Conservation (phyloP, 305 asterid genomes). For the Lippia alba region DNA sequence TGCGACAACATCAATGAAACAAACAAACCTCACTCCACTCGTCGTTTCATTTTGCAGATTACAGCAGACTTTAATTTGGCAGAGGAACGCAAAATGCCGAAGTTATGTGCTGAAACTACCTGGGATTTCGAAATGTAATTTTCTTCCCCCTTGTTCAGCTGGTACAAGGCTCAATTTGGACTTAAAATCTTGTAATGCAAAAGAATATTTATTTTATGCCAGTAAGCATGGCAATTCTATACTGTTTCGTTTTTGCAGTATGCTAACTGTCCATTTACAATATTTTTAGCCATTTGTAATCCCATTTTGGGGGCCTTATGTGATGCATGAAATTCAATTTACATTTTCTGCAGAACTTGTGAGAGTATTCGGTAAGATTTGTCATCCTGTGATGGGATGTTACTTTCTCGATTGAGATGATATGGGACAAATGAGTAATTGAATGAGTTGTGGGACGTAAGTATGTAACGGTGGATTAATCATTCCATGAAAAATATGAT, state of each 20-base stretch:
- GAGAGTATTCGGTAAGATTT: no score
- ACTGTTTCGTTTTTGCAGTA: conserved; percentile 28
- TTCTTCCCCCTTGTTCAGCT: conserved; percentile 14
- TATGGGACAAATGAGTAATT: no score
- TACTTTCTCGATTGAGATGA: no score
- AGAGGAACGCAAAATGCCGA: conserved; percentile 66
- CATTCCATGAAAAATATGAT: no score
- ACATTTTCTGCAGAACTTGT: no score
- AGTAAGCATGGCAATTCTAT: conserved; percentile 14
- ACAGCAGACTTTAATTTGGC: conserved; percentile 70
- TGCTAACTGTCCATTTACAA: conserved; percentile 38
- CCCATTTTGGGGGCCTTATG: neutral
- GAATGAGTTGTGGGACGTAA: no score
- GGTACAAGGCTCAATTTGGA: conserved; percentile 31
- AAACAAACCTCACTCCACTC: neutral
- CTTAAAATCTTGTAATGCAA: conserved; percentile 13
- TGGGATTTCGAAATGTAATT: conserved; percentile 86
- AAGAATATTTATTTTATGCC: conserved; percentile 12
- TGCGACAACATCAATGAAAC: neutral
- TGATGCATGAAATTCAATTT: conserved; percentile 8
- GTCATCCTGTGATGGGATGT: no score
- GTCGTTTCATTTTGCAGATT: conserved; percentile 50
- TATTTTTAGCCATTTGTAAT: conserved; percentile 33
- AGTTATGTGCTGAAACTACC: conserved; percentile 72
- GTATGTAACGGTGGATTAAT: no score